These are phyloP conservation scores for Cenchrus americanus DNA, from an alignment of 176 grass and related monocot genomes.

Conservation along the genomic window DNA sequence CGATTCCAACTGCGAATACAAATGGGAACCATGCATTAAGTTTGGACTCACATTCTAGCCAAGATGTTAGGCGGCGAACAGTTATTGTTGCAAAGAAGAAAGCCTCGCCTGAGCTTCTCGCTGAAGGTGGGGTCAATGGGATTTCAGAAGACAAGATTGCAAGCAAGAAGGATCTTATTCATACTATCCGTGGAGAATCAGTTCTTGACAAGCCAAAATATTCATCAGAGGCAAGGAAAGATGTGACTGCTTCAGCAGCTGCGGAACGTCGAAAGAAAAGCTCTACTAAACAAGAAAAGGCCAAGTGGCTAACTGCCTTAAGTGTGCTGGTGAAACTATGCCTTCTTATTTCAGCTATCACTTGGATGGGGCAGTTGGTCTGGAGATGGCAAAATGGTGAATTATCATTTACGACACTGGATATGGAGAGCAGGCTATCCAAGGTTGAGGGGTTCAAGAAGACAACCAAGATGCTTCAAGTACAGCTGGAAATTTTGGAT, in stretches of 20 bases:
- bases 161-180: conserved; percentile 56
- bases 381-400: conserved; percentile 60
- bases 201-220: conserved; percentile 53
- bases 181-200: conserved; percentile 60
- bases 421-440: conserved; percentile 63
- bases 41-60: conserved; percentile 65
- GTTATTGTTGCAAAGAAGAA: conserved; percentile 57
- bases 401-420: conserved; percentile 44
- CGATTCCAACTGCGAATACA: conserved; percentile 45
- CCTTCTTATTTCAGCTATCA: conserved; percentile 53
- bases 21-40: conserved; percentile 68
- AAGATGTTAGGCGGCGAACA: conserved; percentile 63
- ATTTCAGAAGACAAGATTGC: conserved; percentile 30
- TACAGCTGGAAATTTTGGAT: conserved; percentile 85
- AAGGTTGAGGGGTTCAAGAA: conserved; percentile 78
- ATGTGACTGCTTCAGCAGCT: conserved; percentile 36
- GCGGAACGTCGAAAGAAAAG: conserved; percentile 57
- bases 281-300: conserved; percentile 40
- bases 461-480: conserved; percentile 75
- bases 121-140: conserved; percentile 48
- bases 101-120: conserved; percentile 40
- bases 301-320: conserved; percentile 55
- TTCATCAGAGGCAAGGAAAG: conserved; percentile 47
- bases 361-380: conserved; percentile 64
- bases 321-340: conserved; percentile 59